phyloP scores from a whole-genome alignment of 2,329 filamentous ascomycete species.

The Calonectria pseudoturangicola region DNA sequence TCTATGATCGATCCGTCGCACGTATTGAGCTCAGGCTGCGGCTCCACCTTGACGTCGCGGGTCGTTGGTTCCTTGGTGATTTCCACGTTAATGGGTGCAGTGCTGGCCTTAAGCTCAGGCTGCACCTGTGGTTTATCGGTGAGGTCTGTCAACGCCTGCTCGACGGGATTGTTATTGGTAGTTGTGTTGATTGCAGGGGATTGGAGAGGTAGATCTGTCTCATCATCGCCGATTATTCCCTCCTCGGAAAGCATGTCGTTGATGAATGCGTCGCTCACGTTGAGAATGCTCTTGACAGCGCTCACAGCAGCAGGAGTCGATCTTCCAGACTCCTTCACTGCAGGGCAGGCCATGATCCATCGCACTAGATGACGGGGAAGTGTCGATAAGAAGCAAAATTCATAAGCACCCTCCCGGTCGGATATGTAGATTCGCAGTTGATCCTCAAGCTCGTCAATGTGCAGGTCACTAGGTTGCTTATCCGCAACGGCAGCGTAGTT shows the following conservation, averaged over 20 bases:
- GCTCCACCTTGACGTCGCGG: no score
- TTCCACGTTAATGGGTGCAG: background rate
- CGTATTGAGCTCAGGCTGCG: background rate
- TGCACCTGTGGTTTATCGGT: background rate
- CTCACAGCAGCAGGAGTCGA: constrained; percentile 12
- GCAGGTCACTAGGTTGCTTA: constrained; percentile 10
- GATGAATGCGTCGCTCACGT: constrained; percentile 16
- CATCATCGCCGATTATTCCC: constrained; percentile 7
- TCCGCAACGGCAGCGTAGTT: constrained; percentile 3
- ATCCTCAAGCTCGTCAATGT: constrained; percentile 11
- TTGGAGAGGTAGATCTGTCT: background rate
- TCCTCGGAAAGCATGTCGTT: constrained; percentile 9
- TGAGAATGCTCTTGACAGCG: constrained; percentile 21
- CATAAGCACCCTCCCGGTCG: constrained; percentile 14
- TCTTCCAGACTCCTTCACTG: background rate
- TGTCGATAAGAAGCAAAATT: constrained; percentile 2
- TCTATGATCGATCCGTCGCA: background rate
- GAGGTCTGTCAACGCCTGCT: background rate
- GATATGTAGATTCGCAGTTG: constrained; percentile 16
- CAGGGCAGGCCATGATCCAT: constrained; percentile 11
- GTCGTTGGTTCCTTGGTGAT: no score
- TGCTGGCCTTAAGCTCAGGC: background rate
- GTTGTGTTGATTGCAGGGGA: background rate
- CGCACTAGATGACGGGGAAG: constrained; percentile 10
- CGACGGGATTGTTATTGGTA: background rate